phyloP scores from a whole-genome alignment of 495 filamentous ascomycete species.

The Copromyces sp. region DNA sequence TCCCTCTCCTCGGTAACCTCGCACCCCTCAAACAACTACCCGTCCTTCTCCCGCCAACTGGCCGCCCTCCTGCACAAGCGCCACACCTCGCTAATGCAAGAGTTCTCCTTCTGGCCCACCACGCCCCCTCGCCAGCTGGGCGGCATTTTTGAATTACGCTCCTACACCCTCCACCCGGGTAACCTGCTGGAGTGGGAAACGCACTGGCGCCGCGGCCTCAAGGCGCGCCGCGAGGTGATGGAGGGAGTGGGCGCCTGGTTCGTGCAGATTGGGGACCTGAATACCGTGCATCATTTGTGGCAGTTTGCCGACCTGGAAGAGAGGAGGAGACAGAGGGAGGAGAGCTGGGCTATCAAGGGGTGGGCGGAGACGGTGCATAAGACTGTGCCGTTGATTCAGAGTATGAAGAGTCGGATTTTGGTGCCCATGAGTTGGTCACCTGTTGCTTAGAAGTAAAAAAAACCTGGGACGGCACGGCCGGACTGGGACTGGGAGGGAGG shows the following conservation, averaged over 20 bases:
- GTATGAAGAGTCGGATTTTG: conserved; percentile 87
- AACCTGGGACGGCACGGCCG: no score
- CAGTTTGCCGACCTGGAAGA: conserved; percentile 96
- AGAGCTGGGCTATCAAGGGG: conserved; percentile 90
- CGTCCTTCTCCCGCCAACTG: conserved; percentile 70
- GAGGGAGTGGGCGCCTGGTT: conserved; percentile 99
- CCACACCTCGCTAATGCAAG: conserved; percentile 90
- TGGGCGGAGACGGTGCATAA: conserved; percentile 99
- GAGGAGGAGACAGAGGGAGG: conserved; percentile 78
- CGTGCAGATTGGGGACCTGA: conserved; percentile 93
- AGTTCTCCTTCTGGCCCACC: conserved; percentile 99
- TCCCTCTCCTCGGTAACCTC: conserved; percentile 74
- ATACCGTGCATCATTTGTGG: conserved; percentile 97
- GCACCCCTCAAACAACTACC: conserved; percentile 73
- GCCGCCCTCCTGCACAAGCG: conserved; percentile 72
- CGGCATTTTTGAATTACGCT: conserved; percentile 91
- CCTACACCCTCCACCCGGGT: conserved; percentile 91
- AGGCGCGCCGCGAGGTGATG: conserved; percentile 90
- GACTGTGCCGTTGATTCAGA: conserved; percentile 93
- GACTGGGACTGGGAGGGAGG: no score
- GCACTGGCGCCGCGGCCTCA: conserved; percentile 89
- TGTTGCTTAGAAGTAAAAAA: no score
- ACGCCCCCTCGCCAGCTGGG: conserved; percentile 81
- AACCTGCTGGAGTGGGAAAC: conserved; percentile 97
- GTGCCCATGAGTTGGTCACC: conserved; percentile 96